phyloP scores from a whole-genome alignment of 176 grass and related monocot species.

The Puya raimondii region DNA sequence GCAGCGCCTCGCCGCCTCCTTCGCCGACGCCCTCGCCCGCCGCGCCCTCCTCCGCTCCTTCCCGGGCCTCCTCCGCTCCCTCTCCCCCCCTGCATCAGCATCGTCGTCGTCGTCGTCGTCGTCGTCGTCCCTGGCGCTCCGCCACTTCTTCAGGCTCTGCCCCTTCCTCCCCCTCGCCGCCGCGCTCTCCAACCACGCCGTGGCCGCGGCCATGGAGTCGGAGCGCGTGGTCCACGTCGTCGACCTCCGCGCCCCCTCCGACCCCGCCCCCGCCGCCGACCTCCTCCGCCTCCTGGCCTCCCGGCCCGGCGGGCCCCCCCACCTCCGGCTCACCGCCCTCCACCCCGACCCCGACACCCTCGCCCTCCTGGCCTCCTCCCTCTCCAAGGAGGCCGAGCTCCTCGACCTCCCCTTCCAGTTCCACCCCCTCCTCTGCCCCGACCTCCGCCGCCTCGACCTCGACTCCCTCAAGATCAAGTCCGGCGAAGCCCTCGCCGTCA shows the following conservation, averaged over 20 bases:
- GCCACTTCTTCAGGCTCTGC: conserved; percentile 79
- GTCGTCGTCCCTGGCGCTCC: conserved; percentile 29
- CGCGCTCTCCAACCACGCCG: conserved; percentile 56
- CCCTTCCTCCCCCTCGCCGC: conserved; percentile 73
- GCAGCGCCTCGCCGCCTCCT: conserved; percentile 71
- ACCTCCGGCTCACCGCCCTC: conserved; percentile 71
- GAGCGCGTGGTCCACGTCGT: conserved; percentile 86
- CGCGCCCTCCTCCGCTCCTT: conserved; percentile 60
- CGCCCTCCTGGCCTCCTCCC: conserved; percentile 37
- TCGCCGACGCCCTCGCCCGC: conserved; percentile 60
- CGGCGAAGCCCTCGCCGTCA: conserved; percentile 79
- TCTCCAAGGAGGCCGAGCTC: conserved; percentile 74
- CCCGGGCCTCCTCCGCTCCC: conserved; percentile 54
- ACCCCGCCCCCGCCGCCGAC: conserved; percentile 65
- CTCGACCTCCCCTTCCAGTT: conserved; percentile 94
- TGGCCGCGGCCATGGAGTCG: conserved; percentile 77
- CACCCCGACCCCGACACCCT: conserved; percentile 48
- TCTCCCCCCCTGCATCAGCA: conserved; percentile 44
- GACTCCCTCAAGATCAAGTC: conserved; percentile 77
- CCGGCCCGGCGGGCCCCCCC: conserved; percentile 65
- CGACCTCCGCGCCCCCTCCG: conserved; percentile 58
- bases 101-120: conserved; percentile 10
- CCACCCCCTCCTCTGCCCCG: conserved; percentile 38
- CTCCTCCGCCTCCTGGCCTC: conserved; percentile 59
- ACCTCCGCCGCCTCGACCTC: conserved; percentile 44